Percentiles rank a stretch among this genome's conserved stretches.
Conservation (phyloP, 1,284 basidiomycete genomes). For the Paramarasmius palmivorus region DNA sequence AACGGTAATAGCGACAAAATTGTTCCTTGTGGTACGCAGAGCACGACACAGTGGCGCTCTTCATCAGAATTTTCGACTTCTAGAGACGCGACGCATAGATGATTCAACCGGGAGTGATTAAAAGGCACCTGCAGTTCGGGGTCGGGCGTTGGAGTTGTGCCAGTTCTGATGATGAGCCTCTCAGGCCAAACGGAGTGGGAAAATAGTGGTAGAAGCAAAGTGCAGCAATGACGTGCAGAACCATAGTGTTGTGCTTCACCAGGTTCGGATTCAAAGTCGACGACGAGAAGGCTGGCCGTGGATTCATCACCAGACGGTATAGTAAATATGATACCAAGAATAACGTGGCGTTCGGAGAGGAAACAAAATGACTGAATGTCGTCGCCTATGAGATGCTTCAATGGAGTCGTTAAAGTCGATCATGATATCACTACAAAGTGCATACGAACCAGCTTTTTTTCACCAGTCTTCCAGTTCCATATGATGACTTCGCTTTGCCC, state of each 20-base stretch:
- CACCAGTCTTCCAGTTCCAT: slow-evolving; percentile 66
- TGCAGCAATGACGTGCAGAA: slow-evolving; percentile 33
- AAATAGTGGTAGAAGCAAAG: slow-evolving; percentile 42
- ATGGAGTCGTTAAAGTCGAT: slow-evolving; percentile 2
- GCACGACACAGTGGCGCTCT: slow-evolving; percentile 31
- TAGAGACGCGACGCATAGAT: slow-evolving; percentile 50
- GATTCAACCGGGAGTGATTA: slow-evolving; percentile 40
- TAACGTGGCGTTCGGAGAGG: slow-evolving; percentile 14
- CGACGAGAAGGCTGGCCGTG: slow-evolving; percentile 22
- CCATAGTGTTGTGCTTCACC: slow-evolving; percentile 27
- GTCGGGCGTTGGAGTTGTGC: slow-evolving; percentile 48
- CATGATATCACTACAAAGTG: not conserved
- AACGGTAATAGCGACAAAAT: slow-evolving; percentile 34
- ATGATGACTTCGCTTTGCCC: slow-evolving; percentile 46
- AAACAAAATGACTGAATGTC: slow-evolving; percentile 34
- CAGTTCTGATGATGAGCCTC: slow-evolving; percentile 50
- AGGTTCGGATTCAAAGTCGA: slow-evolving; percentile 29
- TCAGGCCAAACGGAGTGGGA: slow-evolving; percentile 22
- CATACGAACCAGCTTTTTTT: slow-evolving; percentile 42
- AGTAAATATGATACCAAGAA: slow-evolving; percentile 12
- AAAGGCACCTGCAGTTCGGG: slow-evolving; percentile 44
- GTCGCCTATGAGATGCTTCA: slow-evolving; percentile 33
- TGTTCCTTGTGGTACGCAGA: slow-evolving; percentile 49
- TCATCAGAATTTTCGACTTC: slow-evolving; percentile 31
- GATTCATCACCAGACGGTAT: slow-evolving; percentile 15